Percentiles rank a stretch among this genome's conserved stretches.
Conservation (phyloP, 1,139 yeast species). For the Saccharomycopsis hybrid region DNA sequence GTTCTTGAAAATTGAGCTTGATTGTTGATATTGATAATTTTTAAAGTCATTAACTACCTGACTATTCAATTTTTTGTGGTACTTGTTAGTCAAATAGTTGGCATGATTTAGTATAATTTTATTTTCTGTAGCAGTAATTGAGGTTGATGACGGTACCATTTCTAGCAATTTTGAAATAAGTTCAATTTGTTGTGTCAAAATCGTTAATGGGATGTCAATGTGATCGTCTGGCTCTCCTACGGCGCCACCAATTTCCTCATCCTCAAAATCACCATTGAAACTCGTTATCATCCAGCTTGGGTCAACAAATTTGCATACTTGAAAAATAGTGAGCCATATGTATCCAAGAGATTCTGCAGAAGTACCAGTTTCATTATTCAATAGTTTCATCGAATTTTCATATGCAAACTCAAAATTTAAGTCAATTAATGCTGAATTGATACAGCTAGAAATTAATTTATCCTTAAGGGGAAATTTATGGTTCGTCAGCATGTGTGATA, state of each 20-base stretch:
- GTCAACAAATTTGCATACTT: conserved; percentile 36
- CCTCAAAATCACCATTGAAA: not conserved
- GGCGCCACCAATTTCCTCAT: no score
- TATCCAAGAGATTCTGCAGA: conserved; percentile 26
- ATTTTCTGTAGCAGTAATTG: conserved; percentile 15
- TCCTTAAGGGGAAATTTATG: conserved; percentile 18
- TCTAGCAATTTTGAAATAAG: conserved; percentile 34
- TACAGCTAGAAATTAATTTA: conserved; percentile 38
- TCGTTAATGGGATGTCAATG: conserved; percentile 21
- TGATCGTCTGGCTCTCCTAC: conserved; percentile 21
- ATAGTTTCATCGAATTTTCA: conserved; percentile 30
- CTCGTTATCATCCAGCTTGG: conserved; percentile 26
- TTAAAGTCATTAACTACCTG: conserved; percentile 19
- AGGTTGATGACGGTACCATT: conserved; percentile 13
- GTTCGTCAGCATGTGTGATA: no score
- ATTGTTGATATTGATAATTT: conserved; percentile 15
- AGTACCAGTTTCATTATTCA: conserved; percentile 17
- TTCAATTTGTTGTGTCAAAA: conserved; percentile 34
- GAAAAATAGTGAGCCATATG: conserved; percentile 42
- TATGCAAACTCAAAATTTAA: conserved; percentile 39
- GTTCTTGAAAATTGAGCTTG: conserved; percentile 16
- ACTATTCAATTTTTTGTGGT: conserved; percentile 13
- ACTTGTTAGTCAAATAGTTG: conserved; percentile 15
- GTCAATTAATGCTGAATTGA: conserved; percentile 41
- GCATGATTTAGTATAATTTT: conserved; percentile 19